A percentile compares a stretch with the other conserved stretches of the same genome.
phyloP scores from a whole-genome alignment of 176 grass and related monocot species.

The Eragrostis curvula region DNA sequence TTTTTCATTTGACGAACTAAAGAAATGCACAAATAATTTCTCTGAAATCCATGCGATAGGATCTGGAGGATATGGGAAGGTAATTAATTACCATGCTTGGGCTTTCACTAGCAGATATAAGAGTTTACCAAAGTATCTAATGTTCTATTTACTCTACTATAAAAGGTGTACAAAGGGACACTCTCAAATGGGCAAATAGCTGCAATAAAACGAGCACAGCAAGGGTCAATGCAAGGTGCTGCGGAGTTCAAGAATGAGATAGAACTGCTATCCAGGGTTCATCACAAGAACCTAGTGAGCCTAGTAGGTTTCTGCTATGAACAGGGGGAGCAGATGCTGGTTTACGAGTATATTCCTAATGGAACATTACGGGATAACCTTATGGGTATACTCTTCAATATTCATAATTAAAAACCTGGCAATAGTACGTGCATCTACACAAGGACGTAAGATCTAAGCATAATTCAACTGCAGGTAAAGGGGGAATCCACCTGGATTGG shows the following conservation, averaged over 20 bases:
- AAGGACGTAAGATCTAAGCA: constrained; percentile 30
- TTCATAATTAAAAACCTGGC: background rate
- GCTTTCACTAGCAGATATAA: background rate
- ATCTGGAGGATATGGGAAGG: constrained; percentile 82
- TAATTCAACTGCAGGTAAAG: constrained; percentile 51
- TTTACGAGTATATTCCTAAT: constrained; percentile 74
- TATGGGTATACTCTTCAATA: constrained; percentile 53
- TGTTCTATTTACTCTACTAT: constrained; percentile 19
- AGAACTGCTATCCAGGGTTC: constrained; percentile 74
- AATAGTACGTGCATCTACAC: background rate
- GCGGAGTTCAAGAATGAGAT: constrained; percentile 87
- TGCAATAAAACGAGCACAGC: constrained; percentile 74
- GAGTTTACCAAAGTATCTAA: constrained; percentile 21
- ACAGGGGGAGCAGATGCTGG: constrained; percentile 78
- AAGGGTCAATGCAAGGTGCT: constrained; percentile 81
- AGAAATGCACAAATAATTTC: constrained; percentile 73
- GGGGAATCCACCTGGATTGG: constrained; percentile 54
- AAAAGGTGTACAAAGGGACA: constrained; percentile 73
- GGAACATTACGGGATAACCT: constrained; percentile 70
- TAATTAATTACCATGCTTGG: constrained; percentile 24
- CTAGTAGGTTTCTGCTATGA: constrained; percentile 81
- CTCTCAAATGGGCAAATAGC: constrained; percentile 53
- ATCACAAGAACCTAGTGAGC: constrained; percentile 79
- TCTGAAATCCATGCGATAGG: constrained; percentile 64
- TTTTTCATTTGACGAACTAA: constrained; percentile 70